phyloP scores from a whole-genome alignment of 2,329 filamentous ascomycete genomes.

The Talaromyces atroroseus region DNA sequence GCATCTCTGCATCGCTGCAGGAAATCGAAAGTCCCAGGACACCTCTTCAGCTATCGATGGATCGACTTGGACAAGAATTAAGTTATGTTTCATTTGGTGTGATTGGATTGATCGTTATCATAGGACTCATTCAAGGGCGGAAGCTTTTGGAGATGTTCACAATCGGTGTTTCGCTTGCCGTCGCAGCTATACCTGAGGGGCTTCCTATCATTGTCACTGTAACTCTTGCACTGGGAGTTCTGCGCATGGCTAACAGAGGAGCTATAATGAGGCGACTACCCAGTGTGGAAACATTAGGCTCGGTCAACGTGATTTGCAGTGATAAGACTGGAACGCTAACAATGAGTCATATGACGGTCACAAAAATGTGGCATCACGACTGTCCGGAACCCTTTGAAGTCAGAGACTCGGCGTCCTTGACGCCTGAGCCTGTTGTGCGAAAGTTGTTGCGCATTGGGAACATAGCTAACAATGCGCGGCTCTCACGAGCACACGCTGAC shows the following conservation, averaged over 20 bases:
- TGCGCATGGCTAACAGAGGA: conserved; percentile 91
- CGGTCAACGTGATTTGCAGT: conserved; percentile 99
- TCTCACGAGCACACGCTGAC: conserved; percentile 67
- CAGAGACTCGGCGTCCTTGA: conserved; percentile 46
- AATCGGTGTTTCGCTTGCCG: conserved; percentile 91
- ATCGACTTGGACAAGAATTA: conserved; percentile 89
- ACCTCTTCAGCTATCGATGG: conserved; percentile 92
- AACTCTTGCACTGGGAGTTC: conserved; percentile 85
- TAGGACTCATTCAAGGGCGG: conserved; percentile 87
- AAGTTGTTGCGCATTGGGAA: conserved; percentile 88
- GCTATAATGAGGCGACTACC: conserved; percentile 94
- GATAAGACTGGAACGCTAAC: conserved; percentile 97
- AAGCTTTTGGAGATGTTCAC: conserved; percentile 91
- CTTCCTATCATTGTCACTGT: conserved; percentile 98
- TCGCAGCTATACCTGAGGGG: conserved; percentile 93
- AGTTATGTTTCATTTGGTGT: conserved; percentile 96
- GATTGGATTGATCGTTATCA: conserved; percentile 85
- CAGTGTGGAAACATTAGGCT: conserved; percentile 93
- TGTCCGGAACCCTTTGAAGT: conserved; percentile 53
- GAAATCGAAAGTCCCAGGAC: conserved; percentile 94
- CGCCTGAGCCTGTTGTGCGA: conserved; percentile 67
- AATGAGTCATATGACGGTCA: conserved; percentile 96
- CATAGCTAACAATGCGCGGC: conserved; percentile 87
- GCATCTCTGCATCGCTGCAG: conserved; percentile 87
- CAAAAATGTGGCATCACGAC: conserved; percentile 94